Percentiles rank a stretch among this genome's conserved stretches.
Evolutionary conservation across 2,329 filamentous ascomycete genomes (phyloP).

Genomic region (Colletotrichum spinosum): DNA sequence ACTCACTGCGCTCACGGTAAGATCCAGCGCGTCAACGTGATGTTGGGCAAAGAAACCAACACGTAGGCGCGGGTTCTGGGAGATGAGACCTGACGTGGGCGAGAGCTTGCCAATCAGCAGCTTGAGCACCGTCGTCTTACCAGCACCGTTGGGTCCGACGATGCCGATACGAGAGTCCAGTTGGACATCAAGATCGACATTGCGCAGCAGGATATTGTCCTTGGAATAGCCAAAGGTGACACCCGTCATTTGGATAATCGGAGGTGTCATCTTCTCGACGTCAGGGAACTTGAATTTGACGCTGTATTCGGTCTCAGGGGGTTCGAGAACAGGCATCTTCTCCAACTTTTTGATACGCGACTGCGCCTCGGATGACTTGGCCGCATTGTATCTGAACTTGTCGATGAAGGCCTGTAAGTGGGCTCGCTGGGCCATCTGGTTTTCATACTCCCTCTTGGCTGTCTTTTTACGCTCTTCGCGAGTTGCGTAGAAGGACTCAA

Average conservation of each 20-base stretch:
- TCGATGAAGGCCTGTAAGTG: constrained; percentile 99
- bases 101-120: constrained; percentile 90
- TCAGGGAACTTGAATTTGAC: constrained; percentile 98
- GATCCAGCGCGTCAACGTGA: constrained; percentile 94
- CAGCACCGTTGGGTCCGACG: constrained; percentile 98
- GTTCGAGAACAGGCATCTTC: constrained; percentile 90
- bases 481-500: constrained; percentile 96
- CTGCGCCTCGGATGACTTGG: constrained; percentile 97
- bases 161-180: constrained; percentile 98
- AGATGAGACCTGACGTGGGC: constrained; percentile 84
- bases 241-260: constrained; percentile 96
- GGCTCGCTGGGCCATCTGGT: constrained; percentile 93
- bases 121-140: constrained; percentile 98
- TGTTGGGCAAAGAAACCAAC: constrained; percentile 99
- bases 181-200: constrained; percentile 96
- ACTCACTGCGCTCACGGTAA: constrained; percentile 88
- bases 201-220: constrained; percentile 82
- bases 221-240: constrained; percentile 89
- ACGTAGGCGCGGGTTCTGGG: constrained; percentile 86
- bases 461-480: constrained; percentile 98
- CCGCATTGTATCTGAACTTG: constrained; percentile 99
- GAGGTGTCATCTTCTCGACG: constrained; percentile 96
- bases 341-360: constrained; percentile 99
- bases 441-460: constrained; percentile 97
- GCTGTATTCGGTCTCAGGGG: constrained; percentile 93